Evolutionary conservation across 2,329 filamentous ascomycete genomes (phyloP).

Genomic region (Ciborinia camelliae): DNA sequence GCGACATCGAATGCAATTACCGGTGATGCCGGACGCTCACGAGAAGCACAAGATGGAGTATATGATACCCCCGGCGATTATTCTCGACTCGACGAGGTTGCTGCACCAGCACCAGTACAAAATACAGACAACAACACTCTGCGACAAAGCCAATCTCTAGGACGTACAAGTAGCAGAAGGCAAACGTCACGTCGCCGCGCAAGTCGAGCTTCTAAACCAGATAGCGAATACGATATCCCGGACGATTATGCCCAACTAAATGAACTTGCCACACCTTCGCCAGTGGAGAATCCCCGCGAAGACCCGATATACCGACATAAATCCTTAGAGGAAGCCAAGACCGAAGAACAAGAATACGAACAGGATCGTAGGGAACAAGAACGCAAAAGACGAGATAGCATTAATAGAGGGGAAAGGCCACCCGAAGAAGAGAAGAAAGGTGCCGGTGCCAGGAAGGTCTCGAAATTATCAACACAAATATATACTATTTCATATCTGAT

Average conservation of each 20-base stretch:
- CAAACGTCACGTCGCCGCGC: neutral
- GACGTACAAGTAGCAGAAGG: conserved; percentile 25
- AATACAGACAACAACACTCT: conserved; percentile 40
- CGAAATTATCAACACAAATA: conserved; percentile 53
- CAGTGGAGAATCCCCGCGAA: conserved; percentile 45
- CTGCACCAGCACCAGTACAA: conserved; percentile 45
- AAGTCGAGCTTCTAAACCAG: conserved; percentile 14
- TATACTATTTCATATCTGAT: conserved; percentile 80
- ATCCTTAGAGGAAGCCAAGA: conserved; percentile 41
- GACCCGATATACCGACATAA: conserved; percentile 39
- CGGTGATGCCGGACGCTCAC: neutral
- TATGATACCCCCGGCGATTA: conserved; percentile 42
- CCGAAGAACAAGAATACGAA: conserved; percentile 26
- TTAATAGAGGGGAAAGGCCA: conserved; percentile 13
- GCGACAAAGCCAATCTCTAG: conserved; percentile 40
- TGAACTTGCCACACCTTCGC: conserved; percentile 44
- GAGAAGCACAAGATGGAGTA: conserved; percentile 2
- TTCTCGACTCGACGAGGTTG: conserved; percentile 43
- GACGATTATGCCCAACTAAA: conserved; percentile 43
- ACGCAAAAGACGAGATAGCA: conserved; percentile 11
- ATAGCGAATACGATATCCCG: conserved; percentile 26
- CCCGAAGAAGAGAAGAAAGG: conserved; percentile 20
- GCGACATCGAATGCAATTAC: conserved; percentile 6
- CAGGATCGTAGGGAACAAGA: conserved; percentile 19
- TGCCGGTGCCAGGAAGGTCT: conserved; percentile 39